Percentiles rank a stretch among this genome's conserved stretches.
These are phyloP conservation scores for Mycena belliarum DNA, from an alignment of 768 basidiomycete species.

Conservation along the genomic window DNA sequence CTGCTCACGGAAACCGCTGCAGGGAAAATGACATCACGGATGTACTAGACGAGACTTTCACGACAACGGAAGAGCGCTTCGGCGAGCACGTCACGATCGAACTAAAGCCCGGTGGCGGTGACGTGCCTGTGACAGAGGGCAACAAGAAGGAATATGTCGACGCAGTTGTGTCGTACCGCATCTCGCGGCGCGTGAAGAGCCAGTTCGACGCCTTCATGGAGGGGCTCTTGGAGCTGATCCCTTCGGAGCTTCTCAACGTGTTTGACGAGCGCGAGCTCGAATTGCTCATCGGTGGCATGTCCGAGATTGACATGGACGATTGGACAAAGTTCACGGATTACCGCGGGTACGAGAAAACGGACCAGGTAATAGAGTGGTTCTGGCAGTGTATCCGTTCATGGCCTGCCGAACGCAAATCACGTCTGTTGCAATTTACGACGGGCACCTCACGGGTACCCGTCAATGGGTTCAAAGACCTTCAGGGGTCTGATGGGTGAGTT, in stretches of 20 bases:
- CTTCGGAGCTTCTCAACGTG: constrained; percentile 80
- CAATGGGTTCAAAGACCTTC: constrained; percentile 93
- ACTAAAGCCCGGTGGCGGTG: constrained; percentile 61
- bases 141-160: constrained; percentile 83
- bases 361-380: constrained; percentile 93
- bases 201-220: constrained; percentile 87
- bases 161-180: constrained; percentile 79
- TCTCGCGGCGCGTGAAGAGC: constrained; percentile 75
- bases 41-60: constrained; percentile 73
- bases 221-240: constrained; percentile 83
- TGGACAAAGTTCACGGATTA: constrained; percentile 96
- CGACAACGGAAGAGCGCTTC: constrained; percentile 71
- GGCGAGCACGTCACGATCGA: constrained; percentile 71
- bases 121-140: constrained; percentile 64
- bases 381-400: constrained; percentile 91
- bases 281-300: constrained; percentile 89
- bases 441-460: constrained; percentile 85
- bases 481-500: constrained; percentile 77
- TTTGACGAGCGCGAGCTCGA: constrained; percentile 92
- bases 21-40: constrained; percentile 80
- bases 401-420: constrained; percentile 87
- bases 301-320: constrained; percentile 91
- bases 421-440: constrained; percentile 86
- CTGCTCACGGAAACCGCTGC: neutral
- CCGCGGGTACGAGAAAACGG: constrained; percentile 82